Evolutionary conservation across 768 basidiomycete genomes (phyloP).

Genomic region (Termitomyces sp.): DNA sequence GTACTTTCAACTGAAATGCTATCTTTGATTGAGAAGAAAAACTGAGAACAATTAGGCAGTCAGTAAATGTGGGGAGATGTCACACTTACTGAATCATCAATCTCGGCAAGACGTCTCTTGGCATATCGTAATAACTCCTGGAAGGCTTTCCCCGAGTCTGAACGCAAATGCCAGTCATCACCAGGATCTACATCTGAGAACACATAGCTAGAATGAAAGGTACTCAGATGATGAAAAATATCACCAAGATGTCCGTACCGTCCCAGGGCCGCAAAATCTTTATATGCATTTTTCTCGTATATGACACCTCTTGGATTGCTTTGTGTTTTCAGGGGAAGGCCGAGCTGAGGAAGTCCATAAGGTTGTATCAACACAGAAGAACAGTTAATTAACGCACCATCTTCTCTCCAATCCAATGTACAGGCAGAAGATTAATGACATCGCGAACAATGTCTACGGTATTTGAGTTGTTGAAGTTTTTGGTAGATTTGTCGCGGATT

Average conservation of each 20-base stretch:
- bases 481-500: conserved; percentile 27
- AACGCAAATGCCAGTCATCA: conserved; percentile 43
- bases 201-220: conserved; percentile 28
- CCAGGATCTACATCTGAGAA: conserved; percentile 38
- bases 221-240: background rate
- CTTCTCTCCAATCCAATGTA: conserved; percentile 54
- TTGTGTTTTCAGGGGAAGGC: conserved; percentile 36
- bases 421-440: conserved; percentile 58
- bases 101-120: conserved; percentile 23
- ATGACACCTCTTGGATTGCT: conserved; percentile 23
- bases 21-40: conserved; percentile 1
- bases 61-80: background rate
- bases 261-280: conserved; percentile 43
- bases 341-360: conserved; percentile 23
- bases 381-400: conserved; percentile 38
- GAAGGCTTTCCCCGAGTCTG: conserved; percentile 29
- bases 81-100: conserved; percentile 18
- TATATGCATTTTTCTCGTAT: conserved; percentile 34
- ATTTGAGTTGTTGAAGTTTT: conserved; percentile 19
- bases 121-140: conserved; percentile 22
- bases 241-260: conserved; percentile 28
- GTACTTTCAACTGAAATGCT: conserved; percentile 12
- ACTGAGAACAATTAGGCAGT: background rate
- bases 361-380: background rate
- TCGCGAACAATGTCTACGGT: conserved; percentile 60